Evolutionary conservation across 345 rosid genomes (phyloP).

Genomic region (Camelina neglecta): DNA sequence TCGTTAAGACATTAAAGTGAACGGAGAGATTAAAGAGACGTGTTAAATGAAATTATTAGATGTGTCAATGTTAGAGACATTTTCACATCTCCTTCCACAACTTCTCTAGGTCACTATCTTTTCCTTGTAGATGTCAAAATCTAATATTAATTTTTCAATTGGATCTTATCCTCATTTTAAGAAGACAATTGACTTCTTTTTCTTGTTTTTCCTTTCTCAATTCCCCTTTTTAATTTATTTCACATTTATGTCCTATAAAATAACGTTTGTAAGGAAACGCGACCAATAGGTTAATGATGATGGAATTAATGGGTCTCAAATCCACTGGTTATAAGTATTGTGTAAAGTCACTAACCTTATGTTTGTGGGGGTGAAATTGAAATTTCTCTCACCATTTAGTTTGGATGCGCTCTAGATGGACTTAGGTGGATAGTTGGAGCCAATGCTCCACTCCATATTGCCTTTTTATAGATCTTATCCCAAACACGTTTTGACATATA

Average conservation of each 20-base stretch:
- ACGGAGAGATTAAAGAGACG: conserved; percentile 36
- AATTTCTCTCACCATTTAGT: conserved; percentile 25
- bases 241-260: conserved; percentile 18
- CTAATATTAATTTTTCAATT: neutral
- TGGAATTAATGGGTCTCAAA: conserved; percentile 27
- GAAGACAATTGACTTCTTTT: neutral
- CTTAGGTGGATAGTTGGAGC: conserved; percentile 19
- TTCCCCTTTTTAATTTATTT: neutral
- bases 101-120: conserved; percentile 21
- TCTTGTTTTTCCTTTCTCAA: neutral
- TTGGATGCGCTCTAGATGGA: conserved; percentile 23
- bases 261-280: conserved; percentile 25
- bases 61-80: conserved; percentile 39
- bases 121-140: conserved; percentile 22
- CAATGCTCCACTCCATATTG: conserved; percentile 16
- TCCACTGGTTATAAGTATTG: conserved; percentile 12
- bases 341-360: conserved; percentile 29
- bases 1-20: conserved; percentile 30
- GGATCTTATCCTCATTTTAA: conserved; percentile 33
- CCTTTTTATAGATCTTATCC: neutral
- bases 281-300: conserved; percentile 30
- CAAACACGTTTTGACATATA: neutral
- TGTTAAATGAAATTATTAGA: conserved; percentile 22
- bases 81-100: conserved; percentile 30
- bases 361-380: conserved; percentile 22